Percentiles rank a stretch among this genome's conserved stretches.
Evolutionary conservation across 1,139 yeast genomes (phyloP).

Genomic region (Magnusiomyces magnusii): DNA sequence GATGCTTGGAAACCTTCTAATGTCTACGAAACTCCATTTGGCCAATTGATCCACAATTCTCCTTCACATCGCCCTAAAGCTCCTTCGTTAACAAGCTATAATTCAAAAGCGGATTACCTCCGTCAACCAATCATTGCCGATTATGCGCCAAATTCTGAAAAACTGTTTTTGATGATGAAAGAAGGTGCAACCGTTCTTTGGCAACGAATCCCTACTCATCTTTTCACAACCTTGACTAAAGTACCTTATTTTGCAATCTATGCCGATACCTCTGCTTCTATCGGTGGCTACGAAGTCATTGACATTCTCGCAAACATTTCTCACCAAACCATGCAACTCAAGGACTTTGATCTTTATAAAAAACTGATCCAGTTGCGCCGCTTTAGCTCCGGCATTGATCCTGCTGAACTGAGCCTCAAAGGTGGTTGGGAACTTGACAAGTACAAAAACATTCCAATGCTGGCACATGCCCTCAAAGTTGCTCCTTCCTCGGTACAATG

Average conservation of each 20-base stretch:
- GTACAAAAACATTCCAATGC: constrained; percentile 36
- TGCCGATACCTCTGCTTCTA: constrained; percentile 30
- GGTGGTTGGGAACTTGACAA: constrained; percentile 35
- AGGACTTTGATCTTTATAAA: constrained; percentile 28
- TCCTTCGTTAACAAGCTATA: background rate
- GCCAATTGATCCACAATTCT: background rate
- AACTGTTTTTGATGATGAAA: constrained; percentile 32
- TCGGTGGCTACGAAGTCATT: constrained; percentile 33
- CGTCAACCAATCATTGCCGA: constrained; percentile 26
- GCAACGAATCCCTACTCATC: constrained; percentile 34
- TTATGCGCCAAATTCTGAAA: constrained; percentile 23
- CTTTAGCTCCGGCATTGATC: constrained; percentile 19
- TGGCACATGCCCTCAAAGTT: constrained; percentile 29
- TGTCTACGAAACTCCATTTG: background rate
- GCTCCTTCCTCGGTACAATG: constrained; percentile 30
- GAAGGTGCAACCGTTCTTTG: constrained; percentile 34
- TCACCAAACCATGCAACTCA: constrained; percentile 19
- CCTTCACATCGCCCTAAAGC: background rate
- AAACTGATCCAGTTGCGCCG: constrained; percentile 24
- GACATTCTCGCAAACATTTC: constrained; percentile 31
- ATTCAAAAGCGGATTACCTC: constrained; percentile 17
- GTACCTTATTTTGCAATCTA: constrained; percentile 34
- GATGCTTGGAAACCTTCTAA: constrained; percentile 16
- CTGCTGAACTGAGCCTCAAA: constrained; percentile 9
- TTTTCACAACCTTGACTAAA: constrained; percentile 32